Evolutionary conservation across 345 rosid species (phyloP), one percentile per base, ranked within the genome.

Genomic region (Gossypium stocksii): DNA sequence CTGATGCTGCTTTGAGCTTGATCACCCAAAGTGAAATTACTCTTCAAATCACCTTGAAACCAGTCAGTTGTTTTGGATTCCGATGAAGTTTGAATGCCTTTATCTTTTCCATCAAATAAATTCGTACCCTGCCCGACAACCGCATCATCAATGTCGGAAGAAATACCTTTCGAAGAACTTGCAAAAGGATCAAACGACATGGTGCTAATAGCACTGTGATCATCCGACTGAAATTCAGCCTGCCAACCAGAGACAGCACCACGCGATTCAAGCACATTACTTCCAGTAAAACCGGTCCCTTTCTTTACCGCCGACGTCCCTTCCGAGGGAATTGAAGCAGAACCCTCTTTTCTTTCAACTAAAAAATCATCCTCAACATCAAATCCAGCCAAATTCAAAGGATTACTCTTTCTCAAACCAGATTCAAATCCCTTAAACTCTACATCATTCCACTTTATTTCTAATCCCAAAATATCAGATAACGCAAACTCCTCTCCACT

Each of bases 391-490:
- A 87, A 71, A 78, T 83, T 84, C 76, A 86, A 25, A 45, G 76
- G 64, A 79, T 68, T 48, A 25, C 73, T 80, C 56, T 74, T 80
- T 62, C 70, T 73, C 62, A 67, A 43, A 58, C 82, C 70, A 77
- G 72, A 72, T 51, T 60, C 79, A 20, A 76, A 58, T 71, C 63
- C 77, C 65, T 88, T 93, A 3, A 83, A 56, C 54, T 65, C 81
- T 6, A 87, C 64, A 75, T 83, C 46, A 10, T 83, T 81, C 94
- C 93, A 93, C 61, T 59, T 82, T 20, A 93, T 75, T 79, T 93
- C 90, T 54, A 95, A 84, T 86, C 88, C 90, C 66, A 95, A 82
- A 76, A 91, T 69, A 77, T 90, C 85, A 52, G 90, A 87, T 76
- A 95, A 43, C 2, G 82, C 73, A 77, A 88, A 9, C 74, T 78